Percentiles rank a stretch among this genome's conserved stretches.
Conservation (phyloP, 164 flowering plant species). For the Umbellularia californica region DNA sequence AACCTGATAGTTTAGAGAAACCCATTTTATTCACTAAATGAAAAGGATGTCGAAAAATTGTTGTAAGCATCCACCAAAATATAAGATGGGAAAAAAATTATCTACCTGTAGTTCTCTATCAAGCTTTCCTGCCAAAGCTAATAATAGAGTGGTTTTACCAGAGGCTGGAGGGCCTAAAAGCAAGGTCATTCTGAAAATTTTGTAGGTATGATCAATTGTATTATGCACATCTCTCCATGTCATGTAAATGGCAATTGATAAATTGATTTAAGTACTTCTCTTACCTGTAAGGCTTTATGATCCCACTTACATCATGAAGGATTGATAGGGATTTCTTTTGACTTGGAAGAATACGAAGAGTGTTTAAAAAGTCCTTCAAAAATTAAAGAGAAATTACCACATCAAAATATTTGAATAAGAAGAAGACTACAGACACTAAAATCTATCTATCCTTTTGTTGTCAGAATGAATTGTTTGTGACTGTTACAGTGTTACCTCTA, state of each 20-base stretch:
- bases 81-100: neutral
- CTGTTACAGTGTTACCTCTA: slow-evolving; percentile 49
- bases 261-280: neutral
- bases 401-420: neutral
- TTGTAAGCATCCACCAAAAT: neutral
- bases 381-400: neutral
- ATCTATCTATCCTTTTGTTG: neutral
- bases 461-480: neutral
- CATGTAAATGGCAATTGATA: neutral
- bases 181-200: slow-evolving; percentile 27
- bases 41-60: neutral
- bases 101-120: slow-evolving; percentile 21
- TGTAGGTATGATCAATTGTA: neutral
- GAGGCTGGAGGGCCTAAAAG: slow-evolving; percentile 52
- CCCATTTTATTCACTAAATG: too few relatives aligned
- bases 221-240: neutral
- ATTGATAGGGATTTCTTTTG: slow-evolving; percentile 42
- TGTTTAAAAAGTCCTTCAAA: slow-evolving; percentile 41
- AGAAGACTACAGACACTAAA: too few relatives aligned
- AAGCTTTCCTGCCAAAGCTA: slow-evolving; percentile 48
- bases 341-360: slow-evolving; percentile 48
- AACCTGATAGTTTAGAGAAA: slow-evolving; percentile 18
- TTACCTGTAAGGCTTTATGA: slow-evolving; percentile 56
- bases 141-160: slow-evolving; percentile 46
- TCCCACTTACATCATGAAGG: slow-evolving; percentile 59